Evolutionary conservation across 192 early-diverging fungal genomes (phyloP).

Genomic region (Backusella tuberculispora): DNA sequence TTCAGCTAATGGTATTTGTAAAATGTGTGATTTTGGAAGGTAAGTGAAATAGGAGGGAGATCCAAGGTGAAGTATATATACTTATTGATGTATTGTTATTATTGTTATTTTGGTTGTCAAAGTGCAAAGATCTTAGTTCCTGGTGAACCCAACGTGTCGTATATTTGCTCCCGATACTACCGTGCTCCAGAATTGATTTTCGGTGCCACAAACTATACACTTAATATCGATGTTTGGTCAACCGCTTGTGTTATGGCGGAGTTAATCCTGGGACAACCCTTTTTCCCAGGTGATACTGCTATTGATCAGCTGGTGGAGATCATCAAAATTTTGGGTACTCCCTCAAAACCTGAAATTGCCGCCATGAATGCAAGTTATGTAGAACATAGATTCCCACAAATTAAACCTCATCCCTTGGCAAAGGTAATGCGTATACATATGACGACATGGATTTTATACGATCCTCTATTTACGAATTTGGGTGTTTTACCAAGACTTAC

Average conservation of each 20-base stretch:
- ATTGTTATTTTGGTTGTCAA: constrained; percentile 19
- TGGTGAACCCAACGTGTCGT: constrained; percentile 96
- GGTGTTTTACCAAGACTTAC: constrained; percentile 9
- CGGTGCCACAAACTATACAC: constrained; percentile 90
- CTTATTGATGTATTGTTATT: background rate
- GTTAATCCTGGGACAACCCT: constrained; percentile 91
- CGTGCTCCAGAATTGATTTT: constrained; percentile 96
- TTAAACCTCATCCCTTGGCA: constrained; percentile 88
- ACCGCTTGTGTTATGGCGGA: constrained; percentile 97
- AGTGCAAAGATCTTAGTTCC: constrained; percentile 93
- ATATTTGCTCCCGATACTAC: constrained; percentile 98
- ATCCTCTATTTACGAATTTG: background rate
- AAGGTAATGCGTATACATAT: constrained; percentile 53
- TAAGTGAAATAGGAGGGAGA: constrained; percentile 22
- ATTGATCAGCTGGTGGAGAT: constrained; percentile 99
- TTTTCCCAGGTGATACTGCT: constrained; percentile 95
- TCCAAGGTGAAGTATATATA: background rate
- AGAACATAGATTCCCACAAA: constrained; percentile 98
- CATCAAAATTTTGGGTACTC: constrained; percentile 98
- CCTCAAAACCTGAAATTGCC: constrained; percentile 93
- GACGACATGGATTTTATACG: background rate
- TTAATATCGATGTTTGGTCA: constrained; percentile 93
- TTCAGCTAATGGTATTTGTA: constrained; percentile 85
- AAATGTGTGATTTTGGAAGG: constrained; percentile 97
- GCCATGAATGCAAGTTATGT: constrained; percentile 98